Conservation (phyloP, 305 asterid genomes). For the Fraxinus floribunda region DNA sequence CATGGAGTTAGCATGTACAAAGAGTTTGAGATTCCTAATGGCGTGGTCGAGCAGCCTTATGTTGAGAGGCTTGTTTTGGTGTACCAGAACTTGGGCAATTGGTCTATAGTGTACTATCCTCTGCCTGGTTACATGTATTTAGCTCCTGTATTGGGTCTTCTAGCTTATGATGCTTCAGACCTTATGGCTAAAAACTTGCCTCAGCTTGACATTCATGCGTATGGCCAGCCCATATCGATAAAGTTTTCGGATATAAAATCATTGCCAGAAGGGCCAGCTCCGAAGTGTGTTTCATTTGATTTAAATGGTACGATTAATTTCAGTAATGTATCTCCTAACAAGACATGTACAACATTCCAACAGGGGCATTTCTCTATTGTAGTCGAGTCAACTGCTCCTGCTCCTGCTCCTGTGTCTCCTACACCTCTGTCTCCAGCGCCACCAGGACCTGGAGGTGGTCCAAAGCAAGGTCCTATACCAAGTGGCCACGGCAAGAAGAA, state of each 20-base stretch:
- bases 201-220: slow-evolving; percentile 37
- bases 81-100: slow-evolving; percentile 62
- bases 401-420: slow-evolving; percentile 34
- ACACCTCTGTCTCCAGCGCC: neutral
- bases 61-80: slow-evolving; percentile 68
- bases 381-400: slow-evolving; percentile 38
- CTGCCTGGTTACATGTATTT: slow-evolving; percentile 43
- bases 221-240: slow-evolving; percentile 52
- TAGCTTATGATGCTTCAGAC: slow-evolving; percentile 59
- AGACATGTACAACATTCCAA: slow-evolving; percentile 43
- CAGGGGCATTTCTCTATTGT: slow-evolving; percentile 76
- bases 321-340: slow-evolving; percentile 43
- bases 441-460: neutral
- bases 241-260: slow-evolving; percentile 35
- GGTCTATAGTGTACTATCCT: slow-evolving; percentile 48
- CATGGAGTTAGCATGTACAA: slow-evolving; percentile 44
- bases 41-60: slow-evolving; percentile 46
- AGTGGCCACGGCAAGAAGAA: slow-evolving; percentile 18
- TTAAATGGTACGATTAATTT: slow-evolving; percentile 47
- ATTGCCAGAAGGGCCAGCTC: slow-evolving; percentile 33
- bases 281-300: slow-evolving; percentile 54
- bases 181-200: slow-evolving; percentile 43
- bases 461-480: neutral
- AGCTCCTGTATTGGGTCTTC: slow-evolving; percentile 58
- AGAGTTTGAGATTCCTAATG: slow-evolving; percentile 57